Conservation (phyloP, 2,329 filamentous ascomycete genomes). For the Cyclaneusma minus region DNA sequence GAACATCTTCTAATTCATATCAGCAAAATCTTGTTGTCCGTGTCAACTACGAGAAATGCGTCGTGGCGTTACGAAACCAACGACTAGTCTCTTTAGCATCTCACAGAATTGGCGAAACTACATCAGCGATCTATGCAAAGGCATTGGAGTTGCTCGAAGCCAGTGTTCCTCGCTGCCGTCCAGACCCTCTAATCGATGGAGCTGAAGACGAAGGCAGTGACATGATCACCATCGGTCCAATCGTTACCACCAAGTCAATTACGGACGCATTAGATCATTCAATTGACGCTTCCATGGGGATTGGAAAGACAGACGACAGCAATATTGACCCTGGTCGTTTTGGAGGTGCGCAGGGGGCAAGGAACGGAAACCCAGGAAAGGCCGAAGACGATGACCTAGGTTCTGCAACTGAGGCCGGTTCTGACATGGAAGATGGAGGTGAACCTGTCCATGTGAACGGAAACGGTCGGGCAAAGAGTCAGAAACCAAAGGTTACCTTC, state of each 20-base stretch:
- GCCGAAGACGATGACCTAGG: slow-evolving; percentile 13
- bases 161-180: slow-evolving; percentile 50
- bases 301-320: slow-evolving; percentile 36
- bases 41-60: slow-evolving; percentile 73
- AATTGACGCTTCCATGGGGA: slow-evolving; percentile 37
- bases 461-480: slow-evolving; percentile 5
- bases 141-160: slow-evolving; percentile 57
- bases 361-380: slow-evolving; percentile 12
- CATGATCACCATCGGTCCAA: slow-evolving; percentile 17
- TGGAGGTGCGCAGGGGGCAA: slow-evolving; percentile 28
- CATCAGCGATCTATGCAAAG: slow-evolving; percentile 62
- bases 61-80: slow-evolving; percentile 68
- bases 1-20: slow-evolving; percentile 12
- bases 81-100: slow-evolving; percentile 59
- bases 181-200: slow-evolving; percentile 34
- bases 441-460: slow-evolving; percentile 8
- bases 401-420: slow-evolving; percentile 10
- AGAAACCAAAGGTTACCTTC: slow-evolving; percentile 31
- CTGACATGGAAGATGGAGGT: slow-evolving; percentile 10
- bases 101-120: slow-evolving; percentile 55
- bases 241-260: slow-evolving; percentile 39
- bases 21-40: slow-evolving; percentile 60
- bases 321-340: slow-evolving; percentile 30
- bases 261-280: slow-evolving; percentile 34
- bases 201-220: slow-evolving; percentile 22